These are phyloP conservation scores for Heterobasidion irregulare DNA, from an alignment of 1,284 basidiomycete species.

Conservation along the genomic window DNA sequence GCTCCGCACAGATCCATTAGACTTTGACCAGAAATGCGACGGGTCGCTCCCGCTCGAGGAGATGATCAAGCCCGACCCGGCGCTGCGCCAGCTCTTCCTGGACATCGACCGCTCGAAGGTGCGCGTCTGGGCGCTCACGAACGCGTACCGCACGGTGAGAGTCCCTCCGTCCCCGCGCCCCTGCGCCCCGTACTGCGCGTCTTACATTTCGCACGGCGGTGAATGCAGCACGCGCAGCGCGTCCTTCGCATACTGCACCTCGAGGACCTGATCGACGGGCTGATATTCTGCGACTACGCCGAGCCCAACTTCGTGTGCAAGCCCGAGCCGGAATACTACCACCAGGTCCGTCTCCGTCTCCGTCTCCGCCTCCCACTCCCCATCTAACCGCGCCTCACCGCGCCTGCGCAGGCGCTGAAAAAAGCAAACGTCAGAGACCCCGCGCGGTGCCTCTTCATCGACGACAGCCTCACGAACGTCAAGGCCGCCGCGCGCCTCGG, in stretches of 20 bases:
- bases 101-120: constrained; percentile 75
- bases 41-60: constrained; percentile 78
- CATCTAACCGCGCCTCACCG: not conserved
- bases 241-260: constrained; percentile 72
- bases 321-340: constrained; percentile 68
- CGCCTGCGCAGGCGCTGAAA: constrained; percentile 46
- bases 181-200: not conserved
- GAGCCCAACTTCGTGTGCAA: constrained; percentile 72
- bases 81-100: constrained; percentile 58
- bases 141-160: constrained; percentile 68
- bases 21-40: constrained; percentile 83
- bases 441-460: constrained; percentile 65
- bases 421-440: constrained; percentile 52
- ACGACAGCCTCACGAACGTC: constrained; percentile 66
- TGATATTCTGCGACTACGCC: constrained; percentile 79
- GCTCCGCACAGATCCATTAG: constrained; percentile 58
- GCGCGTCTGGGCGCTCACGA: constrained; percentile 79
- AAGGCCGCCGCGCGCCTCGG: constrained; percentile 53
- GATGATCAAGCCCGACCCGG: constrained; percentile 63
- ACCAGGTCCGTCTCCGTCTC: constrained; percentile 31
- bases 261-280: constrained; percentile 69
- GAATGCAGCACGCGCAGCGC: constrained; percentile 65
- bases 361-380: constrained; percentile 1
- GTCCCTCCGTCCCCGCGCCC: not conserved
- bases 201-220: not conserved